A percentile compares a stretch with the other conserved stretches of the same genome.
These are phyloP conservation scores for Fragilaria radians DNA, from an alignment of 108 stramenopile species.

Conservation along the genomic window DNA sequence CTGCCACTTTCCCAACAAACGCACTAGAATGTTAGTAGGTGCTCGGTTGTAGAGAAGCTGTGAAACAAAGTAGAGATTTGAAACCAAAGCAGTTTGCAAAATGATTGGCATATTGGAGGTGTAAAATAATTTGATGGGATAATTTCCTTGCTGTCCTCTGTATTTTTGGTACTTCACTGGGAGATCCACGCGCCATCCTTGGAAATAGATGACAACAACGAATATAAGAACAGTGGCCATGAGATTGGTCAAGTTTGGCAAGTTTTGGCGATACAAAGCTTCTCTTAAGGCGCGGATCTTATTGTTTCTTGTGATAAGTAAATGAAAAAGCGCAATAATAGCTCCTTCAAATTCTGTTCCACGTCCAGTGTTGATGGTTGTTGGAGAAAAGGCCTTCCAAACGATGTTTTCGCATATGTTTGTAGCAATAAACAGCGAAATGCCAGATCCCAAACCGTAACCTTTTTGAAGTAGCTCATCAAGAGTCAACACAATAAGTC, in stretches of 20 bases:
- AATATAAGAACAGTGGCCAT: constrained; percentile 95
- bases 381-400: constrained; percentile 99
- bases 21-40: constrained; percentile 93
- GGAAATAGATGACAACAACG: constrained; percentile 98
- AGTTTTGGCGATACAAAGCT: constrained; percentile 95
- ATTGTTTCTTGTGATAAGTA: constrained; percentile 90
- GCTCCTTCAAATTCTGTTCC: constrained; percentile 99
- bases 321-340: constrained; percentile 96
- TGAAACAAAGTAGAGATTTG: constrained; percentile 98
- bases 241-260: constrained; percentile 98
- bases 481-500: constrained; percentile 96
- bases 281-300: constrained; percentile 94
- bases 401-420: constrained; percentile 99
- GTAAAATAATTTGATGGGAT: constrained; percentile 99
- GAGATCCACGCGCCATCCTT: constrained; percentile 98
- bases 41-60: constrained; percentile 98
- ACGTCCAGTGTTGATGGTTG: constrained; percentile 98
- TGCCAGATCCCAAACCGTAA: constrained; percentile 96
- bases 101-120: constrained; percentile 99
- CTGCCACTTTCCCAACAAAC: constrained; percentile 97
- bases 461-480: constrained; percentile 99
- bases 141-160: constrained; percentile 92
- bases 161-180: constrained; percentile 98
- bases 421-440: constrained; percentile 99
- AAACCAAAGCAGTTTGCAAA: constrained; percentile 96